Conservation (phyloP, 2,329 filamentous ascomycete genomes). For the Alternaria alternata region DNA sequence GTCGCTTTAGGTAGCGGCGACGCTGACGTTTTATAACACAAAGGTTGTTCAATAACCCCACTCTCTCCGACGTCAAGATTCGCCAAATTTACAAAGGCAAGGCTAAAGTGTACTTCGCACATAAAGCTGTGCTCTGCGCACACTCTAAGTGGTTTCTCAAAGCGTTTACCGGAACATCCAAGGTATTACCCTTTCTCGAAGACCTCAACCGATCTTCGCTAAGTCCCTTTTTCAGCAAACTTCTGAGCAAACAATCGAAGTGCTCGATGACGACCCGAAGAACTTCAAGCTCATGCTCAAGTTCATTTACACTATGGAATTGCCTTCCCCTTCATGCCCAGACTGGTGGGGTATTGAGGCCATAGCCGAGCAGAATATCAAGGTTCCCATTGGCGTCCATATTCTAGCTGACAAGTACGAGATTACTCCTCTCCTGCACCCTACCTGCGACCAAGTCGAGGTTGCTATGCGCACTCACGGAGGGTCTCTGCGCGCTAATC, state of each 20-base stretch:
- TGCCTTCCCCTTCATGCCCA: background rate
- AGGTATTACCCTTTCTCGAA: background rate
- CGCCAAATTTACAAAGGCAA: constrained; percentile 4
- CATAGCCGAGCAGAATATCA: background rate
- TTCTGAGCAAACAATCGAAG: background rate
- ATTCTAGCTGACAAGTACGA: background rate
- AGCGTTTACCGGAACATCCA: background rate
- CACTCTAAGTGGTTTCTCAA: background rate
- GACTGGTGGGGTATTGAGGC: fast-evolving
- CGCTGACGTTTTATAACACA: background rate
- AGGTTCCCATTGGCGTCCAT: background rate
- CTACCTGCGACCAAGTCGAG: background rate
- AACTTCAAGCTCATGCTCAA: background rate
- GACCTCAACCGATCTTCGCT: background rate
- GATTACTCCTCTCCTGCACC: background rate
- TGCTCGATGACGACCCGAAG: background rate
- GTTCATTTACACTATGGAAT: background rate
- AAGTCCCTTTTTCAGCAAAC: background rate
- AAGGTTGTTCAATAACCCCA: constrained; percentile 18
- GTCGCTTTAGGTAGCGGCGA: background rate
- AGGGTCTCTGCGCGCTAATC: background rate
- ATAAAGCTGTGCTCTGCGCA: background rate
- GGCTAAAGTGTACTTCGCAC: background rate
- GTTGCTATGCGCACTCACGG: background rate
- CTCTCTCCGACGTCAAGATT: constrained; percentile 17